Percentiles rank a stretch among this genome's conserved stretches.
These are phyloP conservation scores for Volvariella volvacea DNA, from an alignment of 1,284 basidiomycete genomes.

Conservation along the genomic window DNA sequence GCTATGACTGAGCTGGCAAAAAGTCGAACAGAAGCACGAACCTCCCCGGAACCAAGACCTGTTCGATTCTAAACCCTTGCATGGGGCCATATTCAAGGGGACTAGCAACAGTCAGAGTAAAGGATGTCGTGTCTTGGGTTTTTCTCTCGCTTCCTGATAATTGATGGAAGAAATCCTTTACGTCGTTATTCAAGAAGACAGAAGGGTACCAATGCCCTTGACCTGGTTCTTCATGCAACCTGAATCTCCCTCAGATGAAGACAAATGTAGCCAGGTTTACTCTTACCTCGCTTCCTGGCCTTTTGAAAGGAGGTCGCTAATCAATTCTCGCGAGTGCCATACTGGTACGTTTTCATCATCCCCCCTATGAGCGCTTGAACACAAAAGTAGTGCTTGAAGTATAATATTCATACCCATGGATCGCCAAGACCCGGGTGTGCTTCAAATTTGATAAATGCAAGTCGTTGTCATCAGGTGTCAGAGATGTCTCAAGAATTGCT, in stretches of 20 bases:
- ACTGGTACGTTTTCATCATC: slow-evolving; percentile 74
- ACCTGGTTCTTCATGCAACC: slow-evolving; percentile 60
- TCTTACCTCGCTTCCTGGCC: slow-evolving; percentile 19
- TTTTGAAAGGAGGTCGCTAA: slow-evolving; percentile 37
- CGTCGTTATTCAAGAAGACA: slow-evolving; percentile 49
- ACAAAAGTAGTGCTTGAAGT: slow-evolving; percentile 4
- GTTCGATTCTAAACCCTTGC: slow-evolving; percentile 57
- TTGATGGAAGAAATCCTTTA: slow-evolving; percentile 45
- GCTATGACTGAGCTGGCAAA: too few relatives aligned
- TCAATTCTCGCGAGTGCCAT: slow-evolving; percentile 69
- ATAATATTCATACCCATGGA: slow-evolving; percentile 58
- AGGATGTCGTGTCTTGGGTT: slow-evolving; percentile 22
- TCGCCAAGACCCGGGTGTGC: slow-evolving; percentile 62
- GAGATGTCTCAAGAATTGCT: slow-evolving; percentile 63
- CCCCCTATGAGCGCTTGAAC: slow-evolving; percentile 39
- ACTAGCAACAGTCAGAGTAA: slow-evolving; percentile 62
- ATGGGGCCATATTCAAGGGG: slow-evolving; percentile 62
- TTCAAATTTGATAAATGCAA: slow-evolving; percentile 74
- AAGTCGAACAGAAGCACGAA: too few relatives aligned
- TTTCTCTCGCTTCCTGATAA: slow-evolving; percentile 15
- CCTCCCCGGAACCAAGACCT: slow-evolving; percentile 55
- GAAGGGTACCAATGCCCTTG: slow-evolving; percentile 65
- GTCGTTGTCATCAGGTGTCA: slow-evolving; percentile 84
- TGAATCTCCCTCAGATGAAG: slow-evolving; percentile 39
- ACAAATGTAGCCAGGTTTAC: not conserved